phyloP scores from a whole-genome alignment of 345 rosid genomes.

The Schrenkiella parvula region DNA sequence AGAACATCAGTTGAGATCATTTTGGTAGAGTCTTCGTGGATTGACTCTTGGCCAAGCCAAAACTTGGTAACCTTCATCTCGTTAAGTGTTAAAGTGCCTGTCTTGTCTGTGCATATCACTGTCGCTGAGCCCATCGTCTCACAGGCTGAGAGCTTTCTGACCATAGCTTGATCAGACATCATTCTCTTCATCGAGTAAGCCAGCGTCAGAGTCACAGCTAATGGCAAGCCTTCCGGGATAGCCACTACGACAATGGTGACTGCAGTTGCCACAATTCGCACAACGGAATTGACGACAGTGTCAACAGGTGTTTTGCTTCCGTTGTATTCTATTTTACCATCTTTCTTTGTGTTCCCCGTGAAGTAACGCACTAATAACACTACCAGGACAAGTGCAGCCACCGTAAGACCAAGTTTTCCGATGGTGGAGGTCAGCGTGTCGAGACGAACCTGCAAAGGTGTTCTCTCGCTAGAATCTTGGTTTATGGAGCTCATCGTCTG shows the following conservation, averaged over 20 bases:
- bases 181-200: conserved; percentile 73
- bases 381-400: conserved; percentile 54
- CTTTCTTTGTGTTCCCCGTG: conserved; percentile 49
- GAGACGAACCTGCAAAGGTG: conserved; percentile 63
- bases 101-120: conserved; percentile 64
- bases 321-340: conserved; percentile 39
- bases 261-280: conserved; percentile 52
- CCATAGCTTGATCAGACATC: conserved; percentile 76
- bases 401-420: conserved; percentile 53
- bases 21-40: conserved; percentile 34
- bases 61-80: conserved; percentile 61
- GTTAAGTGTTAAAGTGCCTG: conserved; percentile 66
- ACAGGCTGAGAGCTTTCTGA: conserved; percentile 62
- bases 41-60: conserved; percentile 53
- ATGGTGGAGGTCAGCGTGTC: conserved; percentile 58
- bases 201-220: conserved; percentile 75
- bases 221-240: conserved; percentile 65
- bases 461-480: conserved; percentile 44
- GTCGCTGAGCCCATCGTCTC: conserved; percentile 81
- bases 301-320: conserved; percentile 40
- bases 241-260: conserved; percentile 74
- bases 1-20: conserved; percentile 20
- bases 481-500: conserved; percentile 58
- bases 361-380: conserved; percentile 64
- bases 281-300: conserved; percentile 42